phyloP scores from a whole-genome alignment of 2,329 filamentous ascomycete species.

The Rasamsonia emersonii region DNA sequence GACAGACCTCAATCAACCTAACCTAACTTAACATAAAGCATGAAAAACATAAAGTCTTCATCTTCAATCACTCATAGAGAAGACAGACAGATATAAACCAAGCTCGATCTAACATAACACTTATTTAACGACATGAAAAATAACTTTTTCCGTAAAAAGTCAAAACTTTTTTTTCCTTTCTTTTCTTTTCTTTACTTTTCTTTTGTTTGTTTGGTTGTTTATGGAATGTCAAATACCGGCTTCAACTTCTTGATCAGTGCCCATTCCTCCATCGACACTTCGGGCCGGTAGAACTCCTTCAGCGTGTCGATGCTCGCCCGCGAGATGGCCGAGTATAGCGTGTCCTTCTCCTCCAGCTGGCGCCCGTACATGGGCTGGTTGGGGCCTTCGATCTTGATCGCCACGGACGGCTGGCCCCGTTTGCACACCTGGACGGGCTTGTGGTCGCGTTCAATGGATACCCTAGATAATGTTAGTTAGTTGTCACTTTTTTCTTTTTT shows the following conservation, averaged over 20 bases:
- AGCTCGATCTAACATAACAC: too few species aligned
- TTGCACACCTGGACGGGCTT: slow-evolving; percentile 90
- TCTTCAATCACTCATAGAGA: too few species aligned
- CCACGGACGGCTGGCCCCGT: slow-evolving; percentile 93
- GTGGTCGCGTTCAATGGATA: slow-evolving; percentile 94
- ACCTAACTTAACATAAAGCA: too few species aligned
- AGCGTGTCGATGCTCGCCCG: slow-evolving; percentile 84
- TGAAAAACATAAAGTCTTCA: slow-evolving; percentile 3
- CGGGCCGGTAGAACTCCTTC: slow-evolving; percentile 87
- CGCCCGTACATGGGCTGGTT: slow-evolving; percentile 92
- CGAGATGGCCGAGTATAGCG: slow-evolving; percentile 79
- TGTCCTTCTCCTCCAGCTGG: slow-evolving; percentile 86
- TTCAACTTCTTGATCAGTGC: slow-evolving; percentile 90
- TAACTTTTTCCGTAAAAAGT: slow-evolving; percentile 1
- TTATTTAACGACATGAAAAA: too few species aligned
- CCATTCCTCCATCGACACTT: slow-evolving; percentile 92
- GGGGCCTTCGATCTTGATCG: slow-evolving; percentile 90
- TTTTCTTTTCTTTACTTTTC: not conserved
- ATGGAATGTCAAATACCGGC: slow-evolving; percentile 76
- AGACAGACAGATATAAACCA: too few species aligned
- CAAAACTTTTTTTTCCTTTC: not conserved
- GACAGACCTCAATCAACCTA: slow-evolving; percentile 4
- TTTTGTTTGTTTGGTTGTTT: slow-evolving; percentile 1
- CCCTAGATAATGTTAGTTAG: slow-evolving; percentile 45
- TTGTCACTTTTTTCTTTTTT: slow-evolving; percentile 1